phyloP scores from a whole-genome alignment of 1,139 yeast genomes.

The Geotrichum klebahnii region DNA sequence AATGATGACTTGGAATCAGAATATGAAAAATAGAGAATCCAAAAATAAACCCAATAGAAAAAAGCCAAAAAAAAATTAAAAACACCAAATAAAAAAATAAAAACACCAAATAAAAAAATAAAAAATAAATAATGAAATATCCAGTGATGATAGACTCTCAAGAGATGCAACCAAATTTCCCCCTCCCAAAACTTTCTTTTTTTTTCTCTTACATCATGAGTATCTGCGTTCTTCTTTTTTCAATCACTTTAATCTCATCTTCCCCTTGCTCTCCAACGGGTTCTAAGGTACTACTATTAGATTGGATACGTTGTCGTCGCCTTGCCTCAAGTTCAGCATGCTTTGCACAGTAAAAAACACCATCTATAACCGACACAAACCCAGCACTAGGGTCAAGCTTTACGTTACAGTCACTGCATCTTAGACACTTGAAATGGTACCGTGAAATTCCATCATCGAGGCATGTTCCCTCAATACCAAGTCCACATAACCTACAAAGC shows the following conservation, averaged over 20 bases:
- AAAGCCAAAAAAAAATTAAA: too few relatives aligned
- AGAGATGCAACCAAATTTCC: too few relatives aligned
- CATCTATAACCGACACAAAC: conserved; percentile 29
- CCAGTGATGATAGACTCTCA: too few relatives aligned
- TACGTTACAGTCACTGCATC: conserved; percentile 35
- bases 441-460: conserved; percentile 25
- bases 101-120: too few relatives aligned
- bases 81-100: too few relatives aligned
- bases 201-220: conserved; percentile 30
- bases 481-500: conserved; percentile 63
- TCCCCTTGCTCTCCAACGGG: conserved; percentile 11
- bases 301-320: neutral
- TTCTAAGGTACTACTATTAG: conserved; percentile 22
- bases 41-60: too few relatives aligned
- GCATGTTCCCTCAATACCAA: conserved; percentile 87
- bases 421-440: conserved; percentile 37
- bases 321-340: conserved; percentile 11
- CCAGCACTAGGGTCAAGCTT: conserved; percentile 5
- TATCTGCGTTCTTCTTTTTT: conserved; percentile 37
- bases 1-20: too few relatives aligned
- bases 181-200: too few relatives aligned
- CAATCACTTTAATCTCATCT: conserved; percentile 21
- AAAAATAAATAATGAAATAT: too few relatives aligned
- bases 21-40: too few relatives aligned
- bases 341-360: conserved; percentile 34